Conservation (phyloP, 768 basidiomycete species). For the Leccinum broughii region DNA sequence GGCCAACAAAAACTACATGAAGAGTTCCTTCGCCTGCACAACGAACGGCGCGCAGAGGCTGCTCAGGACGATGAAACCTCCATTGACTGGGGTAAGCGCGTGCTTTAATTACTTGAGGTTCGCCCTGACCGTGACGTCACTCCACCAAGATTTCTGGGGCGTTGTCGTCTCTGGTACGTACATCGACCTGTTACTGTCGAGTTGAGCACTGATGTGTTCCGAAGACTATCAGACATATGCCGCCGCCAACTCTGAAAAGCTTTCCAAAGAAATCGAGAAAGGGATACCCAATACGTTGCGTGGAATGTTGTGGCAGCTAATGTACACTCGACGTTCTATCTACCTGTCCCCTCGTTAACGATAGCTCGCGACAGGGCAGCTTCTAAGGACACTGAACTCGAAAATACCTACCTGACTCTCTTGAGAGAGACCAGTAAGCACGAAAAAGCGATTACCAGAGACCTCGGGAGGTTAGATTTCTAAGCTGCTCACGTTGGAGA, state of each 20-base stretch:
- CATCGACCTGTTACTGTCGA: neutral
- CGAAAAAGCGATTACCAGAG: constrained; percentile 92
- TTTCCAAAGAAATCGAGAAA: constrained; percentile 87
- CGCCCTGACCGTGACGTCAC: constrained; percentile 8
- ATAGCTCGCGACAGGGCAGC: constrained; percentile 63
- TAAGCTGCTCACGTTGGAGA: neutral
- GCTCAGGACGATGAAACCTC: constrained; percentile 38
- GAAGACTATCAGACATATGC: constrained; percentile 90
- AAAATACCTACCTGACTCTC: constrained; percentile 76
- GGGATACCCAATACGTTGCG: constrained; percentile 88
- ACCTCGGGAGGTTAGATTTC: constrained; percentile 71
- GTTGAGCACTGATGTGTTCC: constrained; percentile 7
- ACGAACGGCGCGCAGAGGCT: constrained; percentile 47
- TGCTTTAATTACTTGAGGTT: neutral
- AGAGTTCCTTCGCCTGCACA: constrained; percentile 70
- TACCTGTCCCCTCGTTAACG: constrained; percentile 13
- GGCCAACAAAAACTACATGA: constrained; percentile 74
- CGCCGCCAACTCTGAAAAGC: constrained; percentile 67
- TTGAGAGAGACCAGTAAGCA: constrained; percentile 84
- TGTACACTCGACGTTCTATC: constrained; percentile 48
- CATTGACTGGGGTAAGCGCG: constrained; percentile 76
- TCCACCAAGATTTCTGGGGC: constrained; percentile 85
- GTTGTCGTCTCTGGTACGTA: constrained; percentile 79
- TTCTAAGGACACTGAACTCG: constrained; percentile 87
- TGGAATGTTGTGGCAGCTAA: constrained; percentile 97